These are phyloP conservation scores for Tagetes patula DNA, from an alignment of 129 eudicot genomes.

Conservation along the genomic window DNA sequence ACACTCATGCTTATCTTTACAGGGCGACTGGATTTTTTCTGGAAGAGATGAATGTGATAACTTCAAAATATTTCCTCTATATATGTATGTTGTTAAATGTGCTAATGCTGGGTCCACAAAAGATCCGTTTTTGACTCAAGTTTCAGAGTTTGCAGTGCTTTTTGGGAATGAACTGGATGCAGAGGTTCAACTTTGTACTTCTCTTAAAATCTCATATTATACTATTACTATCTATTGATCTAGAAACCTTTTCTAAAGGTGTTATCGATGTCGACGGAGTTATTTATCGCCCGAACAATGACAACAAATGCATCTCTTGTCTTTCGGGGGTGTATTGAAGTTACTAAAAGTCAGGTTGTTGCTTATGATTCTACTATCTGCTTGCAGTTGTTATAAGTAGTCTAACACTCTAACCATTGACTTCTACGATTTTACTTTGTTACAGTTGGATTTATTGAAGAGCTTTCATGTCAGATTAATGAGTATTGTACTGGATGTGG, in stretches of 20 bases:
- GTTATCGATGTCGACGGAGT: constrained; percentile 98
- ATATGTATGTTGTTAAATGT: constrained; percentile 83
- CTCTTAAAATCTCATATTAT: neutral
- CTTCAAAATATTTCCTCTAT: constrained; percentile 49
- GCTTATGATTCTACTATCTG: constrained; percentile 5
- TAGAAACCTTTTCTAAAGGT: constrained; percentile 43
- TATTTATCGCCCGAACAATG: constrained; percentile 90
- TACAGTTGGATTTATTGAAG: constrained; percentile 78
- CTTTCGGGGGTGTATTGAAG: constrained; percentile 65
- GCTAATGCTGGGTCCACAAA: constrained; percentile 67
- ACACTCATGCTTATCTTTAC: constrained; percentile 34
- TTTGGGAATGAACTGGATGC: constrained; percentile 98
- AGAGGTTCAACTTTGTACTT: constrained; percentile 57
- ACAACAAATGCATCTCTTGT: constrained; percentile 78
- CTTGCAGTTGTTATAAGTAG: constrained; percentile 9
- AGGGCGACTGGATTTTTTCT: constrained; percentile 96
- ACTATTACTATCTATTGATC: constrained; percentile 6
- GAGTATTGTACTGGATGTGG: constrained; percentile 99
- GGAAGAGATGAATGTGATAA: constrained; percentile 44
- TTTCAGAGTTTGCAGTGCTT: constrained; percentile 84
- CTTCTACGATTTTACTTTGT: constrained; percentile 9
- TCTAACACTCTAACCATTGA: constrained; percentile 3
- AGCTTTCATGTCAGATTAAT: constrained; percentile 94
- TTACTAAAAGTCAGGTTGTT: constrained; percentile 73
- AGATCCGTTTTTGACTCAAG: constrained; percentile 81